Evolutionary conservation across 306 rosid genomes (phyloP).

Genomic region (Sicyos baderoa): DNA sequence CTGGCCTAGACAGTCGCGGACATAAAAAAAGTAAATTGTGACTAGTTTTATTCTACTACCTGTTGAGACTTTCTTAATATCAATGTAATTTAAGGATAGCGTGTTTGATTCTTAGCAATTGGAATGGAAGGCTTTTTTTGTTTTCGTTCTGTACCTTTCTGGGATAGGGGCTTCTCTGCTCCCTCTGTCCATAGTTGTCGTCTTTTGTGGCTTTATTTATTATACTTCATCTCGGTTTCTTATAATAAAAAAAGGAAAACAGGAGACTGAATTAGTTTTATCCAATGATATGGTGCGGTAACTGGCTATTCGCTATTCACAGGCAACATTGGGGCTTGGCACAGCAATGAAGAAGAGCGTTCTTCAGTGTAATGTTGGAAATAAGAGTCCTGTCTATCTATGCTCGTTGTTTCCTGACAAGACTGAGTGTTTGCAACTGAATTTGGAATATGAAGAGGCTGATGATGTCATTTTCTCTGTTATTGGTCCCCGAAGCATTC

Average conservation of each 20-base stretch:
- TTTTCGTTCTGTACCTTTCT: neutral
- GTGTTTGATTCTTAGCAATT: neutral
- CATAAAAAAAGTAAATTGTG: too few relatives aligned
- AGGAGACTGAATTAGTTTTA: neutral
- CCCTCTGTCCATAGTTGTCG: neutral
- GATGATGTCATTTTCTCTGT: conserved; percentile 71
- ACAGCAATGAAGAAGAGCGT: conserved; percentile 45
- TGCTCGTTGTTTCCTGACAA: conserved; percentile 68
- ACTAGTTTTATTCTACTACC: neutral
- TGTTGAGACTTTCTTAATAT: neutral
- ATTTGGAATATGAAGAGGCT: conserved; percentile 73
- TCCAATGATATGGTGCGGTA: neutral
- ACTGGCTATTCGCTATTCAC: conserved; percentile 6
- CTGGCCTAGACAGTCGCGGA: too few relatives aligned
- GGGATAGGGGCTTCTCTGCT: neutral
- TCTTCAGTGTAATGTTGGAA: conserved; percentile 85
- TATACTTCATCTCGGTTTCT: neutral
- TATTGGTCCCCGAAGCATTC: conserved; percentile 79
- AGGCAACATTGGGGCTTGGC: conserved; percentile 76
- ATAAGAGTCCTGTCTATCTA: conserved; percentile 62
- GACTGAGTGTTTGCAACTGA: conserved; percentile 61
- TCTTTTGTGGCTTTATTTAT: neutral
- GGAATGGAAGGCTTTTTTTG: neutral
- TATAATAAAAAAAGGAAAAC: neutral
- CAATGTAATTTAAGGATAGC: neutral